phyloP scores from a whole-genome alignment of 2,329 filamentous ascomycete species.

The Fusarium poae region DNA sequence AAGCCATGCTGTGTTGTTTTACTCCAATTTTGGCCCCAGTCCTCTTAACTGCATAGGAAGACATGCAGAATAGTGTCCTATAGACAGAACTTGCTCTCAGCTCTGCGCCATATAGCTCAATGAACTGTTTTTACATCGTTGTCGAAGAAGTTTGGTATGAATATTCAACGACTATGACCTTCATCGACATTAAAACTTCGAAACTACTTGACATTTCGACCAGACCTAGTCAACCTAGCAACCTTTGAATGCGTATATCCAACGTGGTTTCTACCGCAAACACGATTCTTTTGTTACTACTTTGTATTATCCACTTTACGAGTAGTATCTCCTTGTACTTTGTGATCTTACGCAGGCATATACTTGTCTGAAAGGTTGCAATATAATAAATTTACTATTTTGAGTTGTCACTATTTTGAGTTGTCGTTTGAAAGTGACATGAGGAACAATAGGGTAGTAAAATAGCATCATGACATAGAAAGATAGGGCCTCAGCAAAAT shows the following conservation, averaged over 20 bases:
- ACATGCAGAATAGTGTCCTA: not conserved
- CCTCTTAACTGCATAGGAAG: not conserved
- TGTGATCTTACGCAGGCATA: not conserved
- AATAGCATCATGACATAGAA: not conserved
- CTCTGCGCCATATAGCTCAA: not conserved
- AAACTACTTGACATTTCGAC: too few relatives aligned
- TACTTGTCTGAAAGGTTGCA: not conserved
- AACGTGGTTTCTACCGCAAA: fast-evolving
- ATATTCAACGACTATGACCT: not conserved
- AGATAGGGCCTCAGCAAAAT: not conserved
- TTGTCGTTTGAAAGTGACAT: not conserved
- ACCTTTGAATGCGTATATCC: fast-evolving
- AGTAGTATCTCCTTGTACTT: not conserved
- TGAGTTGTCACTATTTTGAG: not conserved
- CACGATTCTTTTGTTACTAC: not conserved
- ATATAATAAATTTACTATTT: not conserved
- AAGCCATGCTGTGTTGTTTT: not conserved
- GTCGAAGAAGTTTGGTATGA: not conserved
- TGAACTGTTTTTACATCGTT: not conserved
- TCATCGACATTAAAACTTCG: not conserved
- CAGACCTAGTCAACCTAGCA: not conserved
- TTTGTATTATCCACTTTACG: too few relatives aligned
- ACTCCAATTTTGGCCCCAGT: not conserved
- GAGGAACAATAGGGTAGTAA: not conserved
- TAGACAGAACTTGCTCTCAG: not conserved